Base-by-base conservation (phyloP, 495 filamentous ascomycete genomes). In the Penicillium turbatum region DNA sequence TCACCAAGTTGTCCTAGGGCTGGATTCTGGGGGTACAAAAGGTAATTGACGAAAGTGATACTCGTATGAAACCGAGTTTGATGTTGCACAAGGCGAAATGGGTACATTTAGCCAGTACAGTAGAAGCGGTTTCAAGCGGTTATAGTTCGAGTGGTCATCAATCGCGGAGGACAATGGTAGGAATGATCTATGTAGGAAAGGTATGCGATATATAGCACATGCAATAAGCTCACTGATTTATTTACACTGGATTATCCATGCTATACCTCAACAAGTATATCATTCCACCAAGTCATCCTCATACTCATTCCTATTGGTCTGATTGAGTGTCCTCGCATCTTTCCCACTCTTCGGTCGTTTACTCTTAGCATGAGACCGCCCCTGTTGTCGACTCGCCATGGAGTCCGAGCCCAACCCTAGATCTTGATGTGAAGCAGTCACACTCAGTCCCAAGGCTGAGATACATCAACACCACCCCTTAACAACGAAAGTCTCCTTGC, bases 361-460 rank as follows among this genome's bases (percentile, higher is more conserved):
- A 32, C n/a, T 37, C 35, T 36, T 48, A 3, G 17, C 21, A 21
- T 10, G 9, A 2, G 37, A 10, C 5, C 26, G 40, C 19, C n/a
- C 42, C 26, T 1, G 5, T 21, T 15, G 27, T 31, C n/a, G 19
- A 9, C 29, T 27, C 17, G 6, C 15, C 34, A n/a, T 44, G 26
- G 7, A 34, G 27, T 42, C 19, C 10, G 34, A 16, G 17, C 34
- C 16, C 21, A 16, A 9, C 16, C 19, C 9, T 1, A 19, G 36
- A 32, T 60, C 53, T 24, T 49, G 57, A 41, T 56, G 53, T 0
- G 27, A 19, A 16, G 51, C 21, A 26, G 37, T 31, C 1, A 41
- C 19, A 38, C 8, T 26, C 3, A 49, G 6, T 29, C 35, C 43
- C 44, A 49, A 17, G 0, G 10, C 15, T n/a, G 38, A 31, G 46